Conservation (phyloP, 179 eudicot genomes). For the Beta macrorhiza region DNA sequence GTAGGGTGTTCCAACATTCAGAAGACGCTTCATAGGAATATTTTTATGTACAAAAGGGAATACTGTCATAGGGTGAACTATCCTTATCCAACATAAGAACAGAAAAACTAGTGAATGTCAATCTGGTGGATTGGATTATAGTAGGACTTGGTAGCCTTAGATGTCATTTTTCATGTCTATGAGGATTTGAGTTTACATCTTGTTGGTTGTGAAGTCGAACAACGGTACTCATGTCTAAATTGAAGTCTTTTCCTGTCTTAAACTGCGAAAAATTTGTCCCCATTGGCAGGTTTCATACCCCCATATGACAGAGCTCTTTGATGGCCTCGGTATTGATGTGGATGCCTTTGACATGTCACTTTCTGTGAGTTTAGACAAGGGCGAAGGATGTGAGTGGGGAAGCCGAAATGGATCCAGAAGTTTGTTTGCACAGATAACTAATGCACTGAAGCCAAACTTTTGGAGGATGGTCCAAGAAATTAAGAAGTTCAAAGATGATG, state of each 20-base stretch:
- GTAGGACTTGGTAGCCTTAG: not conserved
- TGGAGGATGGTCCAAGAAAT: conserved; percentile 81
- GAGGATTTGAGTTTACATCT: not conserved
- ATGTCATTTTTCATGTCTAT: not conserved
- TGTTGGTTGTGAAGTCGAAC: not conserved
- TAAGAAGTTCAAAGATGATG: conserved; percentile 67
- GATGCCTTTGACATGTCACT: conserved; percentile 87
- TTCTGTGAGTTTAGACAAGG: conserved; percentile 77
- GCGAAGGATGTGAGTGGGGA: conserved; percentile 84
- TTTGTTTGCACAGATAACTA: conserved; percentile 74
- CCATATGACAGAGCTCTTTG: conserved; percentile 83
- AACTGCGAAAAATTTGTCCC: conserved; percentile 37
- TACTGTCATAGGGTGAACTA: too few species aligned
- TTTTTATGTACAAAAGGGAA: too few species aligned
- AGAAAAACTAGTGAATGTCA: too few species aligned
- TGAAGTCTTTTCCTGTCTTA: conserved; percentile 13
- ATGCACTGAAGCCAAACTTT: conserved; percentile 67
- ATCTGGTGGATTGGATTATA: not conserved
- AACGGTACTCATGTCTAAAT: not conserved
- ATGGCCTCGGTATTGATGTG: conserved; percentile 77
- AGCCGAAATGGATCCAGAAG: conserved; percentile 67
- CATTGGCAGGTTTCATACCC: conserved; percentile 87
- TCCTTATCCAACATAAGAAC: too few species aligned
- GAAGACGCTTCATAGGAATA: too few species aligned
- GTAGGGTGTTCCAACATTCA: too few species aligned